Evolutionary conservation across 495 filamentous ascomycete species (phyloP).

Genomic region (Aspergillus avenaceus): DNA sequence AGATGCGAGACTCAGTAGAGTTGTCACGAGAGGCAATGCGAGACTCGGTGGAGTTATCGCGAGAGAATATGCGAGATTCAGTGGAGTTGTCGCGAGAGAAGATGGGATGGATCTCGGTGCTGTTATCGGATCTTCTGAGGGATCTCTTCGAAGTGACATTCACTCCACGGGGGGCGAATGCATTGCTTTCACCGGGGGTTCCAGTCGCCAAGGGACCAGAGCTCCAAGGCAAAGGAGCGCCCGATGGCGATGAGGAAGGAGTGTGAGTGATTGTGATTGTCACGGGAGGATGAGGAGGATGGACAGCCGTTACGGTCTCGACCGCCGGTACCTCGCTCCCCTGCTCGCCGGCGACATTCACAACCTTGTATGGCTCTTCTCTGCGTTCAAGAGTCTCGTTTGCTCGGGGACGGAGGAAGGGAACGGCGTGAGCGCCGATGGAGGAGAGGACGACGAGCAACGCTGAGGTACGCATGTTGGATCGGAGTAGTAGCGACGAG

Average conservation of each 20-base stretch:
- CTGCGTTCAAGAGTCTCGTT: constrained; percentile 27
- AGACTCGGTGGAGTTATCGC: constrained; percentile 3
- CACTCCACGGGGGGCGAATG: background rate
- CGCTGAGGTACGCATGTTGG: constrained; percentile 32
- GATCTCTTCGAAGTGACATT: background rate
- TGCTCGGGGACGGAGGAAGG: constrained; percentile 23
- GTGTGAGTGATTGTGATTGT: constrained; percentile 31
- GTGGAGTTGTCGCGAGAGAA: background rate
- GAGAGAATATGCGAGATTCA: background rate
- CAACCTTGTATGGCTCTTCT: constrained; percentile 39
- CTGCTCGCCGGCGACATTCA: constrained; percentile 42
- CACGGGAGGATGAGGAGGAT: constrained; percentile 26
- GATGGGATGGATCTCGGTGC: background rate
- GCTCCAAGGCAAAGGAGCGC: background rate
- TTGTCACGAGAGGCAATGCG: no score
- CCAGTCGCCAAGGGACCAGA: background rate
- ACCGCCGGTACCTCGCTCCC: constrained; percentile 19
- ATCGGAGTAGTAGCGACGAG: background rate
- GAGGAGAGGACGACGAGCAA: constrained; percentile 29
- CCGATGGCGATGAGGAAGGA: constrained; percentile 17
- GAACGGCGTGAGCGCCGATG: constrained; percentile 29
- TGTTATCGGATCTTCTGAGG: constrained; percentile 1
- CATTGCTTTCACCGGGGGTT: background rate
- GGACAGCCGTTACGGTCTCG: constrained; percentile 30
- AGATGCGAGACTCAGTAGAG: background rate